A percentile compares a stretch with the other conserved stretches of the same genome.
Conservation (phyloP, 2,329 filamentous ascomycete genomes). For the Coleophoma crateriformis region DNA sequence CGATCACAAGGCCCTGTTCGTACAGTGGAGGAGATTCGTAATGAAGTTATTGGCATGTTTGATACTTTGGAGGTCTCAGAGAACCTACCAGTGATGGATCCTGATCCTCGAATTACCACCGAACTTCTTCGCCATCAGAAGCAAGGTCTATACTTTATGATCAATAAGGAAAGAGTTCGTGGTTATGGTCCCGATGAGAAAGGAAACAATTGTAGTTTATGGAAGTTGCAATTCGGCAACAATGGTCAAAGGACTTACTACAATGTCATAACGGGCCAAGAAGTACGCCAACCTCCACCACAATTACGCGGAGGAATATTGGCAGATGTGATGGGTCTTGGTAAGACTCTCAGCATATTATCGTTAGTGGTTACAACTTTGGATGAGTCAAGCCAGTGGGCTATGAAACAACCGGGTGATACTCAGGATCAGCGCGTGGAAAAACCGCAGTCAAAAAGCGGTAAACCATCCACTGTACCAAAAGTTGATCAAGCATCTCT, state of each 20-base stretch:
- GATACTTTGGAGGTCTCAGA: slow-evolving; percentile 75
- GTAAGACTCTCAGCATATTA: slow-evolving; percentile 80
- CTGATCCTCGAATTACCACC: slow-evolving; percentile 55
- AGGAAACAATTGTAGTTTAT: slow-evolving; percentile 63
- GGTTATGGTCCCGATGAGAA: slow-evolving; percentile 53
- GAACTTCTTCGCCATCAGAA: slow-evolving; percentile 80
- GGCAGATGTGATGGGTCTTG: slow-evolving; percentile 86
- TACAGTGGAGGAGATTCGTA: slow-evolving; percentile 80
- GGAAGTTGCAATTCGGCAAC: slow-evolving; percentile 56
- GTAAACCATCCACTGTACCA: slow-evolving; percentile 20
- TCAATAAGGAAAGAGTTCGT: slow-evolving; percentile 64
- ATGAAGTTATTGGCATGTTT: slow-evolving; percentile 81
- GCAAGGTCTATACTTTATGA: slow-evolving; percentile 86
- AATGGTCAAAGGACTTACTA: slow-evolving; percentile 61
- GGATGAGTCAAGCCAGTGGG: slow-evolving; percentile 58
- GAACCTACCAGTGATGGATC: slow-evolving; percentile 68
- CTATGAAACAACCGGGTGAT: slow-evolving; percentile 39
- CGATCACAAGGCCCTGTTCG: slow-evolving; percentile 34
- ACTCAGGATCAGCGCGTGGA: slow-evolving; percentile 20
- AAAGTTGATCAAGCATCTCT: slow-evolving; percentile 33
- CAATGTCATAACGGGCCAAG: slow-evolving; percentile 79
- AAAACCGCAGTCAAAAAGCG: slow-evolving; percentile 19
- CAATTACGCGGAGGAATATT: slow-evolving; percentile 70
- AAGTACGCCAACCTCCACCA: slow-evolving; percentile 51
- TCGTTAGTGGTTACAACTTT: slow-evolving; percentile 67